Base-by-base conservation (phyloP, 169 alveolate genomes). In the Plasmodium falciparum region DNA sequence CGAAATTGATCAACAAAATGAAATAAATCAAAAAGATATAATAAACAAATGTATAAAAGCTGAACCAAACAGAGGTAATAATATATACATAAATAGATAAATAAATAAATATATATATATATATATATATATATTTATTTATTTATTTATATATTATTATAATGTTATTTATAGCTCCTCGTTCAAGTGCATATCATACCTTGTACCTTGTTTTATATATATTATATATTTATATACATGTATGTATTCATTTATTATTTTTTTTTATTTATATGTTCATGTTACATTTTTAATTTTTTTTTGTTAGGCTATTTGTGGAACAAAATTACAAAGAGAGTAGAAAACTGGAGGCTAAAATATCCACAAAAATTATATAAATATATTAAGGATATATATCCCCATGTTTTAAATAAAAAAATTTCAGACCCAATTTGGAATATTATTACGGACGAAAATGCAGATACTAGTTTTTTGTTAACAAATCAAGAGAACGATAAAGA, bases 1-100 rank as follows among this genome's bases (percentile, higher is more conserved):
- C 74, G 99, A 98, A 78, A 93, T 97, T 67, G 98, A 96, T 66
- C 76, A 93, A 49, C 98, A 98, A 22, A 90, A 89, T 47, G 95
- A 95, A 65, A 91, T 89, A 61, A 89, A 94, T 66, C 93, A 94
- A 43, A 90, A 93, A 56, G 96, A 93, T 22, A 88, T 94, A 43
- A 93, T 95, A 52, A 93, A 93, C 88, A 91, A 93, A 39, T 95
- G 96, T 88, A 89, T 94, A 52, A 85, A 93, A 15, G 97, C 97
- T 33, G 96, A 94, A 54, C 97, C 97, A 4, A 94, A 93, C 91
- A 52, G 95, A 83, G 96, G 96, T 93, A 56, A 15, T 15, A 56
- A 15, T 54, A 54, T 2, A 54, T 54, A 54, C 2, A 54, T 54
- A 9, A 24, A 61, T 2, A 0, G 1, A 45, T 8, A 54, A 15